Percentiles rank a stretch among this genome's conserved stretches.
Conservation (phyloP, 2,329 filamentous ascomycete species). For the Scedosporium boydii region DNA sequence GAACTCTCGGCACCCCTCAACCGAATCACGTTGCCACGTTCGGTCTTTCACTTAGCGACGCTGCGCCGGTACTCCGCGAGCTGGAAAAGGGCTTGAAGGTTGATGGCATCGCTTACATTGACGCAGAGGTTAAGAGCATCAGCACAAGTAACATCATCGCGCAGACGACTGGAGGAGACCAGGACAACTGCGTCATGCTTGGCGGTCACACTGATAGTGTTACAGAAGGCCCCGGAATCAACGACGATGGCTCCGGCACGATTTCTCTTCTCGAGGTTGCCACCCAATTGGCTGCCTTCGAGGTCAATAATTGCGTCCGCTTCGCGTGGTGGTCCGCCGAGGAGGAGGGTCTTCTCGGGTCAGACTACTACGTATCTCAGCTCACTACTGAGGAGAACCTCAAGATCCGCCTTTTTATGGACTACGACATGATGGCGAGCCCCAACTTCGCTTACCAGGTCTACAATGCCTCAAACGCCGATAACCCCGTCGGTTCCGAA, state of each 20-base stretch:
- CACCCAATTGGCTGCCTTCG: constrained; percentile 45
- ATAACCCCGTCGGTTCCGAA: constrained; percentile 61
- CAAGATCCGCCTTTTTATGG: constrained; percentile 57
- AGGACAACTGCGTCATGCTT: constrained; percentile 55
- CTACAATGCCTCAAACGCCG: constrained; percentile 62
- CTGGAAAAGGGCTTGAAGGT: constrained; percentile 41
- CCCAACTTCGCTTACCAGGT: constrained; percentile 59
- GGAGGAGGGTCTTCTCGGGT: constrained; percentile 57
- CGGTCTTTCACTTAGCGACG: constrained; percentile 52
- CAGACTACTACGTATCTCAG: constrained; percentile 47
- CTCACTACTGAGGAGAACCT: constrained; percentile 48
- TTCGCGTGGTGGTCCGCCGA: constrained; percentile 62
- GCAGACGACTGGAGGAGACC: constrained; percentile 50
- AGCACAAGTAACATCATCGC: constrained; percentile 52
- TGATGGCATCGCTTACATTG: constrained; percentile 48
- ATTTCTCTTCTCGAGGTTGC: constrained; percentile 54
- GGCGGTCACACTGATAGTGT: constrained; percentile 58
- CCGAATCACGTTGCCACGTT: constrained; percentile 58
- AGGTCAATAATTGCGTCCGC: constrained; percentile 55
- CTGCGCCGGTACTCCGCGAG: constrained; percentile 42
- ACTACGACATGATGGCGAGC: constrained; percentile 62
- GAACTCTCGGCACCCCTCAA: constrained; percentile 56
- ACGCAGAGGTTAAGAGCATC: constrained; percentile 45
- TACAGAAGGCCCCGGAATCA: constrained; percentile 59
- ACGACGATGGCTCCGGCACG: constrained; percentile 66